Evolutionary conservation across 306 rosid genomes (phyloP).

Genomic region (Sophora flavescens): DNA sequence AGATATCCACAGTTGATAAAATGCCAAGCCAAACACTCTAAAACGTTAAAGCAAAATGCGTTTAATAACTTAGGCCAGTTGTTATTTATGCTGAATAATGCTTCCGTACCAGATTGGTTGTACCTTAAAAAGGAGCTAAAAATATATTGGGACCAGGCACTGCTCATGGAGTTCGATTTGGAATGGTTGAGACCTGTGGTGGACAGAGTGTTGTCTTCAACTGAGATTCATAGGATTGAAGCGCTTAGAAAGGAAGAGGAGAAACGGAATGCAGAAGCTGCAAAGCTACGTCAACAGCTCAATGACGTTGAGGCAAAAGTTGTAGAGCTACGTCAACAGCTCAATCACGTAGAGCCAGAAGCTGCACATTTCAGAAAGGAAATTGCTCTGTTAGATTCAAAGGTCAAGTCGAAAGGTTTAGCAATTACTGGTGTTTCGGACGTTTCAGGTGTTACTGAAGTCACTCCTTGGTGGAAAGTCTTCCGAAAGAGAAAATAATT

Average conservation of each 20-base stretch:
- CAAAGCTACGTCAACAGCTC: not conserved
- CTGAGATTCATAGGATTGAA: not conserved
- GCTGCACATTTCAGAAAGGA: no score
- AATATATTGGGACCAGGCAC: not conserved
- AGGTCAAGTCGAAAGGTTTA: no score
- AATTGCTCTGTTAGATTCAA: no score
- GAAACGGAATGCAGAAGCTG: not conserved
- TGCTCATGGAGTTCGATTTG: not conserved
- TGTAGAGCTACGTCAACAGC: not conserved
- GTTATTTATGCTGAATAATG: not conserved
- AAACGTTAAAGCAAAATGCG: not conserved
- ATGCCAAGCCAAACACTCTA: not conserved
- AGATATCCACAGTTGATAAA: not conserved
- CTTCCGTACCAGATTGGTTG: not conserved
- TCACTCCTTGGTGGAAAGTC: no score
- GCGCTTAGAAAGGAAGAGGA: not conserved
- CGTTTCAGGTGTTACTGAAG: no score
- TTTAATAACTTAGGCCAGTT: not conserved
- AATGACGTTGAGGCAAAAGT: not conserved
- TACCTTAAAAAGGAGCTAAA: not conserved
- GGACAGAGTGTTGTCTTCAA: not conserved
- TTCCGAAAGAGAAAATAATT: no score
- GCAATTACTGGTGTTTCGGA: no score
- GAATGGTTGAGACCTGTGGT: slow-evolving; percentile 7
- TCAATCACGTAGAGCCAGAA: no score